These are phyloP conservation scores for Oryza punctata DNA, from an alignment of 176 grass and related monocot genomes.

Conservation along the genomic window DNA sequence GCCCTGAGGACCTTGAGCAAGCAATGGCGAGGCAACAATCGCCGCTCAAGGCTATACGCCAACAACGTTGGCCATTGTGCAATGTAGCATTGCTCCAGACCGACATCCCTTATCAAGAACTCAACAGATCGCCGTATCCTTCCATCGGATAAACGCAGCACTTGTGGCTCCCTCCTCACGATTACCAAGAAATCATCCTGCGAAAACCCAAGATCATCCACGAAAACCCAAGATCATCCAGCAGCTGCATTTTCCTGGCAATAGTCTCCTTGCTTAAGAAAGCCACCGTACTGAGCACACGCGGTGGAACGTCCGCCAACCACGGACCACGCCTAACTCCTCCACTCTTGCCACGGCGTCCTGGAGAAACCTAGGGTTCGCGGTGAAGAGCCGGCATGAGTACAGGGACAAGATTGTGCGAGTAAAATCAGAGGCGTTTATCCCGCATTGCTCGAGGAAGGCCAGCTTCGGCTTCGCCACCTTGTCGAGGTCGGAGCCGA, in stretches of 20 bases:
- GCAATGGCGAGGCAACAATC: constrained; percentile 43
- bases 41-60: constrained; percentile 49
- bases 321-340: not conserved
- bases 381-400: not conserved
- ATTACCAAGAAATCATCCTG: no score
- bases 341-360: not conserved
- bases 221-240: no score
- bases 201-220: no score
- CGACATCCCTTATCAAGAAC: constrained; percentile 9
- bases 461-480: constrained; percentile 39
- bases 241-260: no score
- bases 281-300: not conserved
- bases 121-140: not conserved
- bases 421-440: not conserved
- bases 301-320: constrained; percentile 9
- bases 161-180: no score
- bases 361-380: not conserved
- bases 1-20: constrained; percentile 42
- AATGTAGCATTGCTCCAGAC: constrained; percentile 32
- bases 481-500: not conserved
- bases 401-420: not conserved
- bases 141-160: no score
- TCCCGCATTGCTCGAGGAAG: constrained; percentile 31
- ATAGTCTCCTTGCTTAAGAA: not conserved
- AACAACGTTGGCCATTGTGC: constrained; percentile 35